Base-by-base conservation (phyloP, 2,329 filamentous ascomycete genomes). In the Bipolaris zeicola region DNA sequence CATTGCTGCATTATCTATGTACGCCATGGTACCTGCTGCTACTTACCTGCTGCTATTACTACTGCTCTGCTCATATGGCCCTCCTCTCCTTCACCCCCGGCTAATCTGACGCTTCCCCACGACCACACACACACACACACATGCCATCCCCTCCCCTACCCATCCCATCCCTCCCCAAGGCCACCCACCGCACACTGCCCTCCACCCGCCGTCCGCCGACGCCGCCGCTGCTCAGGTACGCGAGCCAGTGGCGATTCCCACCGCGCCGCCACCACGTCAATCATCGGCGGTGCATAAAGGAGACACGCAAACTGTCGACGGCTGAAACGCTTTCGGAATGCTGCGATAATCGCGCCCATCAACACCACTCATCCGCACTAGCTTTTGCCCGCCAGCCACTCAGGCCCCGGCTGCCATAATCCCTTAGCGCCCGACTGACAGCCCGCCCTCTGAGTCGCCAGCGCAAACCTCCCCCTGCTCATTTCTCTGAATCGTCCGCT, bases 241-340 rank as follows among this genome's bases (percentile, higher is more conserved):
- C 70, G 65, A 66, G 60, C 50, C 61, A 58, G 58, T 70, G 64
- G 62, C 67, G 56, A 67, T 65, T 58, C 52, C 66, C 62, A 62
- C 57, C 52, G 50, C 61, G 55, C 61, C 62, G 56, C 51, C 56
- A 63, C 63, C 34, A 58, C 47, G 61, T 68, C 70, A 64, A 64
- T 62, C 66, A 66, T 66, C 64, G 64, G 57, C 61, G 56, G 57
- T 68, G 72, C 72, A 75, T 73, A 71, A 74, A 72, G 70, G 67
- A 67, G 68, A 63, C 45, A 57, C 62, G 61, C 52, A 62, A 63
- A 61, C 55, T 60, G 55, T 58, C 63, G 57, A 56, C 64, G 63
- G 63, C 71, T 72, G 69, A 70, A 73, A 75, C 72, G 61, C 60
- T 70, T 74, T 63, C 57, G 67, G 68, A 73, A 64, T 67, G 56